Conservation (phyloP, 2,329 filamentous ascomycete genomes). For the Sporothrix luriei region DNA sequence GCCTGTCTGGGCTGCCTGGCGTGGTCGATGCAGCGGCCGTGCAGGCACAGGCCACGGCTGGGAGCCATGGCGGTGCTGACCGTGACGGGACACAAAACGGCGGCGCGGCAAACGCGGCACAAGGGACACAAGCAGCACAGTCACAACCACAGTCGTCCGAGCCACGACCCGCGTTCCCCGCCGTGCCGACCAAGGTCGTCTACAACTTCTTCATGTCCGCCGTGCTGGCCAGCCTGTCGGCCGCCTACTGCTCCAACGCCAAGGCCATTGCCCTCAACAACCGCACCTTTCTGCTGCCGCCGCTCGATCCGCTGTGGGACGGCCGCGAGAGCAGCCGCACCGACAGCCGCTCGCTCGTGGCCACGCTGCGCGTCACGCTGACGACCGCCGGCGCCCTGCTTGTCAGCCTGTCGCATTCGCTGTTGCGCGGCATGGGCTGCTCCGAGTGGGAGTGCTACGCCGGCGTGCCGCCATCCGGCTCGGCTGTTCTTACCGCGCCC, state of each 20-base stretch:
- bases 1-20: background rate
- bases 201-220: slow-evolving; percentile 60
- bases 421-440: slow-evolving; percentile 52
- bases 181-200: slow-evolving; percentile 48
- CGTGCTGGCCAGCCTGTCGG: slow-evolving; percentile 54
- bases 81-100: slow-evolving; percentile 2
- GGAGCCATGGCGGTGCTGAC: background rate
- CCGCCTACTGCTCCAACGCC: slow-evolving; percentile 53
- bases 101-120: background rate
- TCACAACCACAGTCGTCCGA: background rate
- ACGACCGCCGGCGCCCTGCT: slow-evolving; percentile 60
- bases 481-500: slow-evolving; percentile 57
- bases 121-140: background rate
- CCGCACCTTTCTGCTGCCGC: slow-evolving; percentile 54
- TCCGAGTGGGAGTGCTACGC: slow-evolving; percentile 50
- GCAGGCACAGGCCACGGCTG: background rate
- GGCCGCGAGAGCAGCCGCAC: slow-evolving; percentile 39
- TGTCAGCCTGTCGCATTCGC: slow-evolving; percentile 52
- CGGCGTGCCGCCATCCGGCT: slow-evolving; percentile 47
- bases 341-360: slow-evolving; percentile 45
- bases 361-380: slow-evolving; percentile 57
- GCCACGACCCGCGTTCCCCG: slow-evolving; percentile 37
- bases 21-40: background rate
- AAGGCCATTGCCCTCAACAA: slow-evolving; percentile 58
- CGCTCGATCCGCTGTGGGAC: slow-evolving; percentile 39